Evolutionary conservation across 2,329 filamentous ascomycete genomes (phyloP), one percentile per base, ranked within the genome.

Genomic region (Coniochaeta ligniaria): DNA sequence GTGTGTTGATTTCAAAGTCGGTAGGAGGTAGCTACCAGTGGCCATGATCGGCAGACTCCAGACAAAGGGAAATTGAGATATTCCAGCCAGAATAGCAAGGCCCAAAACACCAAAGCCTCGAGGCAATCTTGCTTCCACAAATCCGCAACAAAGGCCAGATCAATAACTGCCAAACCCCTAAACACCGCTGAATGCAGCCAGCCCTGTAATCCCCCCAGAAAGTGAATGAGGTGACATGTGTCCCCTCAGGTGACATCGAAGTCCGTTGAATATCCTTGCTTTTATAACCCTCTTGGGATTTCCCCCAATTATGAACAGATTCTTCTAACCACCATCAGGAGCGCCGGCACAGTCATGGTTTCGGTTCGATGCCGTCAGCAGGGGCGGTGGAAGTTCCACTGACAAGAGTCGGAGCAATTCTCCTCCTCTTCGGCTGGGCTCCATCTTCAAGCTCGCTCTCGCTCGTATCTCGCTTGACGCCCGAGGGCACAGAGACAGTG

Each of bases 381-480:
- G 60, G 36, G 11, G 26, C 20, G 17, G 57, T 50, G 14, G 50
- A 26, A 14, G 59, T 63, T 22, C 59, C 70, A 38, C 69, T 72
- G 12, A 90, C 78, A 1, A 80, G 78, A 1, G 87, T 91, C 4
- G 88, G 89, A 4, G 88, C 88, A 66, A 92, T 85, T 57, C 88
- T 80, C 66, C 88, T 81, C 74, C 86, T 88, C 75, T 91, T 92
- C 6, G 84, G 79, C 67, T 84, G 78, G 20, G 72, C 74, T 8
- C 68, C 63, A 7, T 83, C 79, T 17, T 81, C 80, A 55, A 80
- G 78, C 36, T 84, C 84, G 26, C 76, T 77, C 61, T 84, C 83
- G 26, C 77, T 81, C 14, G 79, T 79, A 31, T 87, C 84, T 64
- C 84, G 77, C 71, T 87, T 88, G 17, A 76, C 73, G 33, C 81